Evolutionary conservation across 495 filamentous ascomycete genomes (phyloP), one percentile per base, ranked within the genome.

Genomic region (Lichina pygmaea): DNA sequence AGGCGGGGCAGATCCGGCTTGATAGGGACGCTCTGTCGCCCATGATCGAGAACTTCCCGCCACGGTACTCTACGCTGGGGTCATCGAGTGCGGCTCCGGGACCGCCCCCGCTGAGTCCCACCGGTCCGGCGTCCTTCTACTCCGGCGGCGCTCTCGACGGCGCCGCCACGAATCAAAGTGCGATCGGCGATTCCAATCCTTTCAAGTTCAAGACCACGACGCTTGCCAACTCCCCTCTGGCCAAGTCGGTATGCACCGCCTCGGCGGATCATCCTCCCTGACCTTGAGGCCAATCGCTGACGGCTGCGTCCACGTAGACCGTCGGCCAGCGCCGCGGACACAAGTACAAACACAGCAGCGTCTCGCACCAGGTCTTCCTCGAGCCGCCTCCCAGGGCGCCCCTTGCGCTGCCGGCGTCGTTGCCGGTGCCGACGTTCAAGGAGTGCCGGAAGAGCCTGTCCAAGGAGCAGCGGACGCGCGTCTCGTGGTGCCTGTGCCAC

Each of bases 281-380:
- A 50, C 41, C 33, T 31, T 41, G 39, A 47, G 17, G 9, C 10
- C 4, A 11, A 33, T 32, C 37, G 34, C 6, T 24, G 24, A 24
- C 24, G 24, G 24, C 2, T 4, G 24, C 1, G 4, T 4, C 24
- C 24, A 24, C 5, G 8, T 55, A 81, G 73, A 77, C 73, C 49
- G 72, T 94, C 53, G 89, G 86, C 50, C 84, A 93, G 58, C 74
- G 89, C 46, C 78, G 86, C 45, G 89, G 89, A 32, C 89, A 97
- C 64, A 85, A 89, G 55, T 97, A 95, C 69, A 93, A 93, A 51
- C 89, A 95, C 64, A 86, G 80, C 56, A 89, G 81, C 54, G 82
- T 97, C 44, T 92, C 82, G 16, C 86, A 94, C 57, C 83, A 92
- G 58, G 86, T 97, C 56, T 92, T 97, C 64, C 79, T 91, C 52